These are phyloP conservation scores for Medicago truncatula DNA, from an alignment of 306 rosid genomes.

Conservation along the genomic window DNA sequence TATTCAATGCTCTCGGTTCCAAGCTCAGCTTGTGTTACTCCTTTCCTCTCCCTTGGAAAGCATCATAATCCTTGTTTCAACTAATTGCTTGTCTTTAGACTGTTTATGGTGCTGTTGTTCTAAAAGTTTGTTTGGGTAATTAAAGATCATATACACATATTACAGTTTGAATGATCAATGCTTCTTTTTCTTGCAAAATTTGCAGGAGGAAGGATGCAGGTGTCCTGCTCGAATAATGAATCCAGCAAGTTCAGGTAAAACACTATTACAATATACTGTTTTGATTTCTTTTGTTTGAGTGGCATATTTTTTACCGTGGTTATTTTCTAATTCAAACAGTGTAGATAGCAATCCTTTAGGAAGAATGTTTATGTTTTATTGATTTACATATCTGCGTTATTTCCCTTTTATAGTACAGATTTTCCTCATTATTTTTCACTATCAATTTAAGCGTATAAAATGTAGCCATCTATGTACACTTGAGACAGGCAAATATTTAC, in stretches of 20 bases:
- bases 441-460: not conserved
- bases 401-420: not conserved
- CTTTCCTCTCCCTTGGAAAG: not conserved
- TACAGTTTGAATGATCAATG: slow-evolving; percentile 19
- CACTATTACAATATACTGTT: not conserved
- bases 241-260: slow-evolving; percentile 59
- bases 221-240: slow-evolving; percentile 56
- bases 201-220: slow-evolving; percentile 52
- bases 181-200: slow-evolving; percentile 42
- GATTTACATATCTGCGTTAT: not conserved
- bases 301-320: not conserved
- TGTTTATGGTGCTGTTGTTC: not conserved
- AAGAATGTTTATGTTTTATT: not conserved
- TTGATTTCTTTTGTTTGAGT: slow-evolving; percentile 22
- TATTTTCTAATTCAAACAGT: not conserved
- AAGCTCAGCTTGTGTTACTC: not conserved
- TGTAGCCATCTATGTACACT: not conserved
- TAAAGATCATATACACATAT: slow-evolving; percentile 5
- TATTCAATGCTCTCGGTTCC: not conserved
- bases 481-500: not conserved
- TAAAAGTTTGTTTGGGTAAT: slow-evolving; percentile 10
- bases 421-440: not conserved
- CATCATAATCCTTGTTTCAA: not conserved
- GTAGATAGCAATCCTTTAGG: not conserved
- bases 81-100: slow-evolving; percentile 5